Percentiles rank a stretch among this genome's conserved stretches.
Evolutionary conservation across 1,284 basidiomycete species (phyloP).

Genomic region (Albatrellus sp.): DNA sequence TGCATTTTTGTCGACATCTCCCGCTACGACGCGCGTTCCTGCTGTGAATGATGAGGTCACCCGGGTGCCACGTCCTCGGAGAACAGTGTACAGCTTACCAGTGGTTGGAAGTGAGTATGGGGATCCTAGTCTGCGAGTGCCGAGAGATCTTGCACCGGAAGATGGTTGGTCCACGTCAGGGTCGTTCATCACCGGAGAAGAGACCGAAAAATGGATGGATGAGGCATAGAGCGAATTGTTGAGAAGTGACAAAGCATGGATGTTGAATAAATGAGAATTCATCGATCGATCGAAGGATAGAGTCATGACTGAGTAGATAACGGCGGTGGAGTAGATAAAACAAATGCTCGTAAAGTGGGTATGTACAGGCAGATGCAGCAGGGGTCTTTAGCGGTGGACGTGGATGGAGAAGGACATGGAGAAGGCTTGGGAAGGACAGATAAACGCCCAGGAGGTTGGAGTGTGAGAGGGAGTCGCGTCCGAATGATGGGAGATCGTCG

Average conservation of each 20-base stretch:
- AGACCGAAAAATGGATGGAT: neutral
- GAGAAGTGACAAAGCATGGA: neutral
- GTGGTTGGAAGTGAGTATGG: too few species aligned
- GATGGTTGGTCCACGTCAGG: too few species aligned
- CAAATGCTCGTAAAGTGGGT: neutral
- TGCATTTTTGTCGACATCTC: neutral
- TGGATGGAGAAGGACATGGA: neutral
- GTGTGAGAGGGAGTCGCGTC: conserved; percentile 1
- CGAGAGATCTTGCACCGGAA: too few species aligned
- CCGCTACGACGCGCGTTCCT: neutral
- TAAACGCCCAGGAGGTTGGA: too few species aligned
- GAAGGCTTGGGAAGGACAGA: neutral
- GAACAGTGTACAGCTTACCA: too few species aligned
- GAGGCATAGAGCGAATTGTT: neutral
- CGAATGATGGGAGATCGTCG: conserved; percentile 1
- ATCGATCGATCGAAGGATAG: neutral
- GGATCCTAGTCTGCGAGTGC: too few species aligned
- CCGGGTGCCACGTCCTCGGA: neutral
- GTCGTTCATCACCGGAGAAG: too few species aligned
- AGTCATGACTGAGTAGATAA: neutral
- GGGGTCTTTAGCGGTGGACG: neutral
- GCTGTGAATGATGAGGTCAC: neutral
- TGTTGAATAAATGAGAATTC: neutral
- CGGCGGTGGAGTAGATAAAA: neutral
- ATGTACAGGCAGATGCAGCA: neutral